Percentiles rank a stretch among this genome's conserved stretches.
Conservation (phyloP, 192 early-diverging fungal species). For the Haplosporangium gracile region DNA sequence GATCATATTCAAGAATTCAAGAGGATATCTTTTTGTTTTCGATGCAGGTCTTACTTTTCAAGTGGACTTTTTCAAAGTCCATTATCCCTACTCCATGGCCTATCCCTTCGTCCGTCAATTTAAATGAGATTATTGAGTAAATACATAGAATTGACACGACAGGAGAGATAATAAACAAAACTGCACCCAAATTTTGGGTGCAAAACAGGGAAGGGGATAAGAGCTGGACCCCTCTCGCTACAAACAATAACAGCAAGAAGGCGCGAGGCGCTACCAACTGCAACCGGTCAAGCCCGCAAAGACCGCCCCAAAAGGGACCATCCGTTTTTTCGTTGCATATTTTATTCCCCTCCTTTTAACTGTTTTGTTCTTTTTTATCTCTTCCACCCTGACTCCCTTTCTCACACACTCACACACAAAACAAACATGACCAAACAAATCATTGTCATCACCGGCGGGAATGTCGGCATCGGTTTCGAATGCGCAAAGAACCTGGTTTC, state of each 20-base stretch:
- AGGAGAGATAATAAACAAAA: too few species aligned
- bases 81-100: background rate
- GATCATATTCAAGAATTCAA: too few species aligned
- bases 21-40: too few species aligned
- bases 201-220: too few species aligned
- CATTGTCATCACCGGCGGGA: conserved; percentile 42
- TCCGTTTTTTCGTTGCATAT: background rate
- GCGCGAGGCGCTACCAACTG: background rate
- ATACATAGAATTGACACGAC: too few species aligned
- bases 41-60: too few species aligned
- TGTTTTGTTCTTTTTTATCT: background rate
- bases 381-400: background rate
- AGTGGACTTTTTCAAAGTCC: background rate
- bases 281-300: background rate
- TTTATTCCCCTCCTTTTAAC: background rate
- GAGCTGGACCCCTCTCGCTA: background rate
- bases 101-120: too few species aligned
- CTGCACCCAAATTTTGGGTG: too few species aligned
- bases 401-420: background rate
- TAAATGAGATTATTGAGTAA: too few species aligned
- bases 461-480: conserved; percentile 60
- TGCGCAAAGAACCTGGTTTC: conserved; percentile 23
- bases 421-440: conserved; percentile 13
- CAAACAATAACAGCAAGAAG: background rate
- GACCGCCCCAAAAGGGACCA: background rate